Conservation (phyloP, 805 yeast genomes). For the Metschnikowia anglica region DNA sequence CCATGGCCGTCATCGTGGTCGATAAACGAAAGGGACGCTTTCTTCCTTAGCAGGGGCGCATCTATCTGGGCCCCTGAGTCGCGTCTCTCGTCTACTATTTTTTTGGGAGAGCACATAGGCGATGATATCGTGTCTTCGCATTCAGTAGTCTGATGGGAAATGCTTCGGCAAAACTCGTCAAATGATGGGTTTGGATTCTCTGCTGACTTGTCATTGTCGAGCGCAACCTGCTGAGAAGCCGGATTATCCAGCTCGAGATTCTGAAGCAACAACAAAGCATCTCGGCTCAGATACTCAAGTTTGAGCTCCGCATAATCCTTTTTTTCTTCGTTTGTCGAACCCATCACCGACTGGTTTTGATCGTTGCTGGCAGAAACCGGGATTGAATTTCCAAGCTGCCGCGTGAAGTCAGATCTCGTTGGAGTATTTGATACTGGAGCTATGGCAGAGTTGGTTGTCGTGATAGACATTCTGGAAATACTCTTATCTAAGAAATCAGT, state of each 20-base stretch:
- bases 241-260: neutral
- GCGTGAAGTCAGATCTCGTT: neutral
- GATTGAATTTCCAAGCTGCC: neutral
- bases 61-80: neutral
- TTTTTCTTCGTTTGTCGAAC: too few relatives aligned
- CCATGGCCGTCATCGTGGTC: constrained; percentile 30
- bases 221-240: neutral
- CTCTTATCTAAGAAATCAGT: neutral
- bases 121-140: constrained; percentile 1
- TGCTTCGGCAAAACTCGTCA: constrained; percentile 5
- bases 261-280: neutral
- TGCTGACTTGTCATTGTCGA: neutral
- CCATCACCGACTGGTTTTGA: too few relatives aligned
- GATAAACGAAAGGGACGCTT: constrained; percentile 25
- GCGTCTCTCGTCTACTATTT: neutral
- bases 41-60: constrained; percentile 7
- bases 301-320: too few relatives aligned
- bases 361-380: neutral
- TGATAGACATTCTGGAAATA: neutral
- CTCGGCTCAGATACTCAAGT: neutral
- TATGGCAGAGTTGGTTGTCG: neutral
- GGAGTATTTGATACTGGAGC: neutral
- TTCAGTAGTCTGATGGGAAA: constrained; percentile 1
- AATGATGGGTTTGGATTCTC: constrained; percentile 1
- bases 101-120: constrained; percentile 3